Conservation (phyloP, 2,329 filamentous ascomycete species). For the Paracoccidioides brasiliensis region DNA sequence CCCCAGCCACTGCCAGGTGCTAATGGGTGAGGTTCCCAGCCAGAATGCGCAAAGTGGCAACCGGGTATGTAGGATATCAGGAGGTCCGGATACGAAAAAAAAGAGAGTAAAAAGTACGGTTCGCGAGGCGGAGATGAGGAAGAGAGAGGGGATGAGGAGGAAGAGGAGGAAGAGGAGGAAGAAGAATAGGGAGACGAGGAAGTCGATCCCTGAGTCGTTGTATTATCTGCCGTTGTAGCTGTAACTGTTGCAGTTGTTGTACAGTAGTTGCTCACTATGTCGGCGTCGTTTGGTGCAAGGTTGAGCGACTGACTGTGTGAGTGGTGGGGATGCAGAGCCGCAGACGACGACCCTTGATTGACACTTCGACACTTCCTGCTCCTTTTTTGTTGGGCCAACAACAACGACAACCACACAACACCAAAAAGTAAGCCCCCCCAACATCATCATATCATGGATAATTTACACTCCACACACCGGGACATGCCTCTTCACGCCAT, state of each 20-base stretch:
- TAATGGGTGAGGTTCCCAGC: background rate
- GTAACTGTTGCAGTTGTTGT: background rate
- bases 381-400: background rate
- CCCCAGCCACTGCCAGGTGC: conserved; percentile 10
- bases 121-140: background rate
- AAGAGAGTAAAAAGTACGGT: background rate
- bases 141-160: background rate
- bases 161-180: background rate
- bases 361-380: background rate
- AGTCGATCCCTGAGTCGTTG: background rate
- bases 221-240: background rate
- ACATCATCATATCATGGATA: too few species aligned
- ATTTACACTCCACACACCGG: too few species aligned
- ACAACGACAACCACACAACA: background rate
- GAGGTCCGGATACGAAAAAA: background rate
- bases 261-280: background rate
- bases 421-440: background rate
- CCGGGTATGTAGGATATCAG: background rate
- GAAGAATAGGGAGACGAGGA: background rate
- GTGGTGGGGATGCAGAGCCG: conserved; percentile 1
- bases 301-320: background rate
- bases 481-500: background rate
- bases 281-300: background rate
- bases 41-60: background rate
- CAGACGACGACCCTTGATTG: background rate